Evolutionary conservation across 176 grass and related monocot species (phyloP), one percentile per base, ranked within the genome.

Genomic region (Carex scoparia): DNA sequence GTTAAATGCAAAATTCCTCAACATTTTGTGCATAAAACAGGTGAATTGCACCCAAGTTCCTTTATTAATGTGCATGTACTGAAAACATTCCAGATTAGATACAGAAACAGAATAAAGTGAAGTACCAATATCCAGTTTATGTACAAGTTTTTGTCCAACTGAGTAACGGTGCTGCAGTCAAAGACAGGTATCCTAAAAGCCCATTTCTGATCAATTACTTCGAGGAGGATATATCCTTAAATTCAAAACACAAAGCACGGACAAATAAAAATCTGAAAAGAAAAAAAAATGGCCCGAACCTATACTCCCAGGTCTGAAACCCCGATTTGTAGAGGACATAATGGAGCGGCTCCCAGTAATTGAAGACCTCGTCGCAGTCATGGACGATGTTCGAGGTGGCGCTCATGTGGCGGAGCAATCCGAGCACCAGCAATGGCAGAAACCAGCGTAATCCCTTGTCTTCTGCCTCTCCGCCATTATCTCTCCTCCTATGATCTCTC

Each of bases 311-410:
- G 71, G 96, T 99, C 81, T 95, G 96, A 83, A 99, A 99, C 38
- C 96, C 96, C 40, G 91, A 99, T 65, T 92, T 89, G 90, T 99
- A 99, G 81, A 95, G 86, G 81, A 99, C 83, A 87, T 90, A 94
- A 82, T 99, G 96, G 51, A 95, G 93, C 37, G 96, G 96, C 88
- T 99, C 96, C 96, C 96, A 99, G 90, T 99, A 99, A 84, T 99
- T 99, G 85, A 99, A 99, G 59, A 99, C 96, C 93, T 99, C 96
- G 84, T 99, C 96, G 88, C 96, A 99, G 85, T 99, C 96, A n/a
- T 99, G 96, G 84, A 99, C 89, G 85, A 99, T 94, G 88, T 99
- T 99, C 68, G 96, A 99, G 71, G 91, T 89, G 19, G 96, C 90
- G 88, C 96, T 99, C 93, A 94, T 95, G 90, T 99, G 79, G 42